A percentile compares a stretch with the other conserved stretches of the same genome.
Conservation (phyloP, 2,329 filamentous ascomycete genomes). For the Aphanocladium album region DNA sequence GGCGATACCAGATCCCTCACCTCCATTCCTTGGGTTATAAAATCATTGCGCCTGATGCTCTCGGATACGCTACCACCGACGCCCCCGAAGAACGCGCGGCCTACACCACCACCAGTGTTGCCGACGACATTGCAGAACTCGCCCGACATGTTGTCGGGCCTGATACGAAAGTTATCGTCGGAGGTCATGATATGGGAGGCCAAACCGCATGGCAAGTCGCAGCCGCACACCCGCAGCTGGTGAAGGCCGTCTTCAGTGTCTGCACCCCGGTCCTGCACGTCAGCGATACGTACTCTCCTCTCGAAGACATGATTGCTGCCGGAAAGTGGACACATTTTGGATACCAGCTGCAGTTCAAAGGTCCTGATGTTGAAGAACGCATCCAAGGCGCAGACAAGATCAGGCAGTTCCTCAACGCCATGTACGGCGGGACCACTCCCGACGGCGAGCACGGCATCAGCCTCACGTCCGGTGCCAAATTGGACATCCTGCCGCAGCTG, state of each 20-base stretch:
- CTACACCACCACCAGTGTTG: constrained; percentile 63
- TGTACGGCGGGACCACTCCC: constrained; percentile 60
- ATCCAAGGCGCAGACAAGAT: constrained; percentile 53
- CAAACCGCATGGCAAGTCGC: constrained; percentile 64
- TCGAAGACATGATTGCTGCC: constrained; percentile 48
- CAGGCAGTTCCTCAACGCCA: constrained; percentile 57
- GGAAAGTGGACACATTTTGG: constrained; percentile 57
- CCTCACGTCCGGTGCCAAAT: constrained; percentile 51
- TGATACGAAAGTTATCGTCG: constrained; percentile 57
- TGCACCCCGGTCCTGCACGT: constrained; percentile 51
- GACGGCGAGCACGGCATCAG: constrained; percentile 51
- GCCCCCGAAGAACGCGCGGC: constrained; percentile 52
- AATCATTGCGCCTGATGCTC: constrained; percentile 73
- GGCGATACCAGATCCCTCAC: constrained; percentile 76
- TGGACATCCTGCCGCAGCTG: constrained; percentile 57
- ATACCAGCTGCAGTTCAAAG: constrained; percentile 71
- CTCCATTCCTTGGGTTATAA: constrained; percentile 64
- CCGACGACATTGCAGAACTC: constrained; percentile 67
- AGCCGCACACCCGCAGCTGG: constrained; percentile 61
- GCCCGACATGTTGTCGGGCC: constrained; percentile 41
- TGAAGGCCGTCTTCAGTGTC: constrained; percentile 65
- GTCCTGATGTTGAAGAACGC: constrained; percentile 52
- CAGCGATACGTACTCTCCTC: constrained; percentile 38
- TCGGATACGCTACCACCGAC: constrained; percentile 72
- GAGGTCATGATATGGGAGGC: constrained; percentile 83